These are phyloP conservation scores for Plectosphaerella cucumerina DNA, from an alignment of 2,329 filamentous ascomycete genomes.

Conservation along the genomic window DNA sequence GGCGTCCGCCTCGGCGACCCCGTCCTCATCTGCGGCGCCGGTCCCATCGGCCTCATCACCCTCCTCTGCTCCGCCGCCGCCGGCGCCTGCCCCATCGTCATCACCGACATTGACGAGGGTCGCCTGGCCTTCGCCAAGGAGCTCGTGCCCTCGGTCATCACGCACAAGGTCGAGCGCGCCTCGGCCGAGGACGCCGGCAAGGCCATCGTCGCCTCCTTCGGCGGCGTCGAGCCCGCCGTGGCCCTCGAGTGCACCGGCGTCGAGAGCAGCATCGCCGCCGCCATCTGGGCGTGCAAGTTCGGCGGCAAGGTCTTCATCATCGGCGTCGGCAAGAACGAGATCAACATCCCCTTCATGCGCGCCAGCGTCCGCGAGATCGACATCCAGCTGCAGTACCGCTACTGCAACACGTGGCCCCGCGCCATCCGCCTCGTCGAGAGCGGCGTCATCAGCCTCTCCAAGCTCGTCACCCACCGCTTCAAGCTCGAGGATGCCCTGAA, in stretches of 20 bases:
- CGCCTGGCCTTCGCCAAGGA: conserved; percentile 80
- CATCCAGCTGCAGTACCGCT: conserved; percentile 94
- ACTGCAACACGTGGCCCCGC: conserved; percentile 92
- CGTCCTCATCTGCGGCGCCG: conserved; percentile 85
- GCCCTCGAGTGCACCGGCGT: conserved; percentile 93
- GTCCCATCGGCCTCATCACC: conserved; percentile 88
- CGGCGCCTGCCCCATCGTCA: conserved; percentile 84
- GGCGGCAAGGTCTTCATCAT: conserved; percentile 97
- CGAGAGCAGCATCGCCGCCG: conserved; percentile 79
- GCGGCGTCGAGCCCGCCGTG: conserved; percentile 74
- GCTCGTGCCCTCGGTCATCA: conserved; percentile 73
- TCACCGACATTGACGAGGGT: conserved; percentile 90
- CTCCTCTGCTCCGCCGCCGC: conserved; percentile 80
- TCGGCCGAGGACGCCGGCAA: conserved; percentile 68
- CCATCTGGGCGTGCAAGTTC: conserved; percentile 89
- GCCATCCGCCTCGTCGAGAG: conserved; percentile 85
- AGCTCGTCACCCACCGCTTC: conserved; percentile 85
- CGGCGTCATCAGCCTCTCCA: conserved; percentile 75
- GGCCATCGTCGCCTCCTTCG: conserved; percentile 64
- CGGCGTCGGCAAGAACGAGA: conserved; percentile 91
- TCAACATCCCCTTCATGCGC: conserved; percentile 93
- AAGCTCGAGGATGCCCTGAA: conserved; percentile 79
- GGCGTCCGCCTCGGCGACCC: conserved; percentile 79
- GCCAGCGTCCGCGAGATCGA: conserved; percentile 89
- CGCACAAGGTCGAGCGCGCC: conserved; percentile 68